These are phyloP conservation scores for Fusarium armeniacum DNA, from an alignment of 2,329 filamentous ascomycete species.

Conservation along the genomic window DNA sequence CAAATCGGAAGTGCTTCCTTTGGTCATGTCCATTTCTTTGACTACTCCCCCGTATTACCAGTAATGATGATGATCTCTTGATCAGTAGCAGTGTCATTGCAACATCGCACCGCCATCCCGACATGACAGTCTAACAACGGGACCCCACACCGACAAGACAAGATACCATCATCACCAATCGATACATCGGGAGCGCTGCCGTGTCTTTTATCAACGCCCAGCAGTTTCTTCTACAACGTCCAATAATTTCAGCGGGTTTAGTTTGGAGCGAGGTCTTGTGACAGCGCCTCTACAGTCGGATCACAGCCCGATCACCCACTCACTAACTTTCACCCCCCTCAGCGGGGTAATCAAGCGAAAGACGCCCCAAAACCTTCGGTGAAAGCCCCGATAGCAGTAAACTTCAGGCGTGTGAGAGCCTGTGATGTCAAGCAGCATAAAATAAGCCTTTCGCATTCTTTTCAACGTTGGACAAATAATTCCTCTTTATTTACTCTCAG, in stretches of 20 bases:
- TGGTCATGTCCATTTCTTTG: slow-evolving; percentile 7
- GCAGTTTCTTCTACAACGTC: neutral
- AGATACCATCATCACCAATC: slow-evolving; percentile 2
- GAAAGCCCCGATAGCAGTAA: slow-evolving; percentile 20
- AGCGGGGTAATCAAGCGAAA: slow-evolving; percentile 22
- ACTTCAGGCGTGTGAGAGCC: slow-evolving; percentile 4
- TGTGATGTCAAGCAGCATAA: slow-evolving; percentile 35
- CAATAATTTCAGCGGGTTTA: neutral
- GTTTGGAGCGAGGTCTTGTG: slow-evolving; percentile 18
- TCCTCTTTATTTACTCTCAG: slow-evolving; percentile 1
- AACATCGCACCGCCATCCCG: slow-evolving; percentile 13
- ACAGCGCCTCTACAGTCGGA: slow-evolving; percentile 29
- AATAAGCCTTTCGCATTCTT: slow-evolving; percentile 33
- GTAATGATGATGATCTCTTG: neutral
- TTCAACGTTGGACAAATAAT: neutral
- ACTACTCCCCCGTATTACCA: neutral
- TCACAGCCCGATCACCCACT: slow-evolving; percentile 14
- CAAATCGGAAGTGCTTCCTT: neutral
- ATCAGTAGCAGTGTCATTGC: neutral
- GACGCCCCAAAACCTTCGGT: slow-evolving; percentile 28
- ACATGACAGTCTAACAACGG: slow-evolving; percentile 14
- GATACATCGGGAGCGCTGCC: slow-evolving; percentile 33
- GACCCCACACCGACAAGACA: slow-evolving; percentile 10
- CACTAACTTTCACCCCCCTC: neutral
- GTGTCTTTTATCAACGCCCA: slow-evolving; percentile 12